phyloP scores from a whole-genome alignment of 495 filamentous ascomycete species.

The Talaromyces liani region DNA sequence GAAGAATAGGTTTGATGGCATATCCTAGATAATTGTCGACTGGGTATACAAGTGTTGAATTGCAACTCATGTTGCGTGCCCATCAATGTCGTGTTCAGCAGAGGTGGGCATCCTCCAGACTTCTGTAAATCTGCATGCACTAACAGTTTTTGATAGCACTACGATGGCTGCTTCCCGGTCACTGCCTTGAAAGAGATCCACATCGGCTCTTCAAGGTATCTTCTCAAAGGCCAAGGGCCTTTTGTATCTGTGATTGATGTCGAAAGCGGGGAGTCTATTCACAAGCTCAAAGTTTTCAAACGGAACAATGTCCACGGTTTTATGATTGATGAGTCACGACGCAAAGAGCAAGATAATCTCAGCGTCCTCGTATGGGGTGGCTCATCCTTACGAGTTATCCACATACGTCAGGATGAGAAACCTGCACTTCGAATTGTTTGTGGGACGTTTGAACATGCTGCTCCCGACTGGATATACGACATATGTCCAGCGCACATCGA shows the following conservation, averaged over 20 bases:
- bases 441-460: slow-evolving; percentile 30
- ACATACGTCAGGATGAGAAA: slow-evolving; percentile 17
- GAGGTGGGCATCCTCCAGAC: neutral
- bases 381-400: slow-evolving; percentile 55
- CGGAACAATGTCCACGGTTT: slow-evolving; percentile 39
- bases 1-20: too few relatives aligned
- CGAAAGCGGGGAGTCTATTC: slow-evolving; percentile 21
- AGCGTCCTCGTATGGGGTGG: slow-evolving; percentile 68
- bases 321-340: slow-evolving; percentile 15
- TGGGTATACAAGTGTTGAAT: neutral
- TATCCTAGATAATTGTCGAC: too few relatives aligned
- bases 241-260: slow-evolving; percentile 32
- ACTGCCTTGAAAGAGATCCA: slow-evolving; percentile 28
- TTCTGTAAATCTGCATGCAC: neutral
- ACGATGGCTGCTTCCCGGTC: slow-evolving; percentile 42
- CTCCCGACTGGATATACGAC: slow-evolving; percentile 79
- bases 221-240: slow-evolving; percentile 37
- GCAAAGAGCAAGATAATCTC: slow-evolving; percentile 8
- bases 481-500: slow-evolving; percentile 34
- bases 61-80: neutral
- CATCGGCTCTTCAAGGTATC: slow-evolving; percentile 16
- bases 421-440: slow-evolving; percentile 10
- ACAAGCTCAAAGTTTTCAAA: slow-evolving; percentile 26
- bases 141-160: slow-evolving; percentile 19
- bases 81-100: neutral